Conservation (phyloP, 352 stramenopile species). For the Pythium aquatile region DNA sequence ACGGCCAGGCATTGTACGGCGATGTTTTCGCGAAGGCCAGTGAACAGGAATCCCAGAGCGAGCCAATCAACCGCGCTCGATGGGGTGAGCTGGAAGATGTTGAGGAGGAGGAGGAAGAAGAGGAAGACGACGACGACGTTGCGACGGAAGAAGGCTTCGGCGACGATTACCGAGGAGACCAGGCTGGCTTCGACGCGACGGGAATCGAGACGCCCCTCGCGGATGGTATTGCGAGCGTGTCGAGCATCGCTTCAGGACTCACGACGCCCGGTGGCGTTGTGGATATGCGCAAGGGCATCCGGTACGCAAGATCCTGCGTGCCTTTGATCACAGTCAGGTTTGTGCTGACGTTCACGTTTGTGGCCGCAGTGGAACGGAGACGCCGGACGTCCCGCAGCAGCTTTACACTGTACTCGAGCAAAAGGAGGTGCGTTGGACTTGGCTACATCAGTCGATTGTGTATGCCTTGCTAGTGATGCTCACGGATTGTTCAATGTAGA, state of each 20-base stretch:
- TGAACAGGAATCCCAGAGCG: conserved; percentile 28
- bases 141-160: conserved; percentile 25
- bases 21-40: conserved; percentile 91
- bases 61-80: conserved; percentile 58
- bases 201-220: conserved; percentile 54
- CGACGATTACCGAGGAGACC: conserved; percentile 30
- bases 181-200: conserved; percentile 47
- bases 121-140: conserved; percentile 43
- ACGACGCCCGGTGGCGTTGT: conserved; percentile 65
- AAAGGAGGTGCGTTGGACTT: conserved; percentile 45
- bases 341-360: neutral
- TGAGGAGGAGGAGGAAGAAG: conserved; percentile 52
- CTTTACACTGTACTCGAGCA: conserved; percentile 81
- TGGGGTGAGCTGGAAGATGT: conserved; percentile 73
- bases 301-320: conserved; percentile 27
- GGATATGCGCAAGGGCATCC: conserved; percentile 76
- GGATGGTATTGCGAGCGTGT: conserved; percentile 59
- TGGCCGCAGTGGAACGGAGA: conserved; percentile 47
- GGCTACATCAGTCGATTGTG: neutral
- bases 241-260: conserved; percentile 56
- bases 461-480: conserved; percentile 1
- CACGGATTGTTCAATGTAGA: conserved; percentile 27
- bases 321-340: conserved; percentile 8
- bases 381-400: conserved; percentile 59
- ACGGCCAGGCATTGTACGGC: conserved; percentile 95